Evolutionary conservation across 768 basidiomycete genomes (phyloP).

Genomic region (Tulasnella sp.): DNA sequence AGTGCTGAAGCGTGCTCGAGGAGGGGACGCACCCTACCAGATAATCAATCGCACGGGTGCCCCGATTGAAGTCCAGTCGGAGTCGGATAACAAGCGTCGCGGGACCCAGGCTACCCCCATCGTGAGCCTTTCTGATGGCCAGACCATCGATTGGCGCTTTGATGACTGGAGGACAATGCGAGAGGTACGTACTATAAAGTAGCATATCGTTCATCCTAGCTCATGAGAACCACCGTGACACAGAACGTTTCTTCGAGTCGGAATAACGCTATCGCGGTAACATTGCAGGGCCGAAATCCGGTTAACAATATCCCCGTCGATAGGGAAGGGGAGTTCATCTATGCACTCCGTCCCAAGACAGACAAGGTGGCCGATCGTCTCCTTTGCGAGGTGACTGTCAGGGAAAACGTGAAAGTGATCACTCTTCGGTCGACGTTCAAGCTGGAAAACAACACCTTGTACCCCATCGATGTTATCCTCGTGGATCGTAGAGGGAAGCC

Average conservation of each 20-base stretch:
- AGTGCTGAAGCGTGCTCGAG: constrained; percentile 63
- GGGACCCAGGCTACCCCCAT: constrained; percentile 35
- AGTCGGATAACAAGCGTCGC: constrained; percentile 44
- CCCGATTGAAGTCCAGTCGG: constrained; percentile 76
- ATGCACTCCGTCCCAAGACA: constrained; percentile 66
- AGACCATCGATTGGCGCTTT: constrained; percentile 87
- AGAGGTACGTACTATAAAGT: constrained; percentile 44
- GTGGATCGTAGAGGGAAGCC: constrained; percentile 79
- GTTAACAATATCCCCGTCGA: constrained; percentile 83
- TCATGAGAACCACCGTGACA: neutral
- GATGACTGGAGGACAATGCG: constrained; percentile 91
- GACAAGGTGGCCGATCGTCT: constrained; percentile 68
- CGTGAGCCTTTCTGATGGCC: constrained; percentile 56
- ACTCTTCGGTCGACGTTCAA: constrained; percentile 88
- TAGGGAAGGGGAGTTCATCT: constrained; percentile 81
- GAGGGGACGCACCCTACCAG: constrained; percentile 85
- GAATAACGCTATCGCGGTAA: constrained; percentile 78
- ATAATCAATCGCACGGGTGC: constrained; percentile 85
- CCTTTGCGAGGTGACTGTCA: constrained; percentile 77
- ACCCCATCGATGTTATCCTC: constrained; percentile 83
- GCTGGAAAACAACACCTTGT: constrained; percentile 79
- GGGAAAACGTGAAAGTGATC: constrained; percentile 88
- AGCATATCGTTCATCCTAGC: neutral
- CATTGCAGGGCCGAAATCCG: constrained; percentile 73
- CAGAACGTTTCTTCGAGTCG: constrained; percentile 54